phyloP scores from a whole-genome alignment of 805 yeast species.

The Yarrowia sp. region DNA sequence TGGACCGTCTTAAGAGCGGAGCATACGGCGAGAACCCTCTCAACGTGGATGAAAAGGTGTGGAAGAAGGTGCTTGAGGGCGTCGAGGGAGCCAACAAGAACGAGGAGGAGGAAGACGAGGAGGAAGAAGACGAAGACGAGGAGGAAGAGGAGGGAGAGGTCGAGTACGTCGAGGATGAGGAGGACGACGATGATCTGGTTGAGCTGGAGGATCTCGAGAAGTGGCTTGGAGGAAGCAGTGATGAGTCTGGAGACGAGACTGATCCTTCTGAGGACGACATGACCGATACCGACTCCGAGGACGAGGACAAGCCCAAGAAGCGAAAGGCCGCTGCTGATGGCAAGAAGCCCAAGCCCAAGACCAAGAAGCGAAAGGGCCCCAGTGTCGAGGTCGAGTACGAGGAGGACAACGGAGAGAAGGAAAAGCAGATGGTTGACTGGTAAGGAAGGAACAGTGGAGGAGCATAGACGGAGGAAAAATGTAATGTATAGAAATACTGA shows the following conservation, averaged over 20 bases:
- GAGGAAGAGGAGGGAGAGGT: constrained; percentile 72
- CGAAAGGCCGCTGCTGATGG: constrained; percentile 25
- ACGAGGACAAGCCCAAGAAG: constrained; percentile 39
- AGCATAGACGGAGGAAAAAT: constrained; percentile 22
- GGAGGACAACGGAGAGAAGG: constrained; percentile 41
- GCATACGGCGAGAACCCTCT: constrained; percentile 98
- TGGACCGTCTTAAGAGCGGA: constrained; percentile 94
- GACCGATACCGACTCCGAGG: constrained; percentile 32
- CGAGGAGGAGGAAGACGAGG: constrained; percentile 58
- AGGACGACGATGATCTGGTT: constrained; percentile 74
- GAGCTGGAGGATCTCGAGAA: constrained; percentile 92
- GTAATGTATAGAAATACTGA: constrained; percentile 25
- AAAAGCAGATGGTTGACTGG: constrained; percentile 38
- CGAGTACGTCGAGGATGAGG: constrained; percentile 90
- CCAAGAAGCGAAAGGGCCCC: constrained; percentile 41
- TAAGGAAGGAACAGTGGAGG: background rate
- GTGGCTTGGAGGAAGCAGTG: constrained; percentile 64
- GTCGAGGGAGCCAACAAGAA: constrained; percentile 72
- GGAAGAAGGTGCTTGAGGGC: constrained; percentile 88
- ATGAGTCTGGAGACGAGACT: constrained; percentile 42
- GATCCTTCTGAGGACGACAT: constrained; percentile 26
- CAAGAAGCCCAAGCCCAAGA: constrained; percentile 26
- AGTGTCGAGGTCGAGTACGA: constrained; percentile 47
- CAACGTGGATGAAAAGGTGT: constrained; percentile 92
- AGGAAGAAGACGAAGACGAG: constrained; percentile 58